Percentiles rank a stretch among this genome's conserved stretches.
phyloP scores from a whole-genome alignment of 805 yeast genomes.

The Pichia nanzhaoensis region DNA sequence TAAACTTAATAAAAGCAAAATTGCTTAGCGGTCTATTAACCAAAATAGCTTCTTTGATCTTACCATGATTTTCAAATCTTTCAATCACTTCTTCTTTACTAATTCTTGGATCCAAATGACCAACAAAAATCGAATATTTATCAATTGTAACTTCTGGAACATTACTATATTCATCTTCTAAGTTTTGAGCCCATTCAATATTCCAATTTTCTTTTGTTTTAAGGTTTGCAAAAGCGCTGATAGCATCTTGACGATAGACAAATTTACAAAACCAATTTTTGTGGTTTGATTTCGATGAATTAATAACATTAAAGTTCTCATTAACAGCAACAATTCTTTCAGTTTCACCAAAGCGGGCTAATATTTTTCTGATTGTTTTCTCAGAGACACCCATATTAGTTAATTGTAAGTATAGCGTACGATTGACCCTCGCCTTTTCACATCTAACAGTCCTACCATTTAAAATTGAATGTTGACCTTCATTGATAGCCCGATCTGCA shows the following conservation, averaged over 20 bases:
- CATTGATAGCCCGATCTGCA: constrained; percentile 57
- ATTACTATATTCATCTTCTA: constrained; percentile 41
- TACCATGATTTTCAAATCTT: constrained; percentile 65
- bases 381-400: constrained; percentile 23
- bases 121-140: constrained; percentile 68
- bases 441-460: constrained; percentile 77
- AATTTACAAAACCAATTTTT: constrained; percentile 66
- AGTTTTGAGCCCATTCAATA: constrained; percentile 84
- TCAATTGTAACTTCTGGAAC: constrained; percentile 47
- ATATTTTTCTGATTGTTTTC: constrained; percentile 31
- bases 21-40: constrained; percentile 44
- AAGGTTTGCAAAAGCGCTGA: constrained; percentile 69
- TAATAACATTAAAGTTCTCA: constrained; percentile 26
- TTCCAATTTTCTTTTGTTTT: constrained; percentile 47
- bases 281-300: constrained; percentile 12
- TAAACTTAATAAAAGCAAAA: constrained; percentile 70
- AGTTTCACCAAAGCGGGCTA: constrained; percentile 62
- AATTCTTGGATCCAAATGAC: constrained; percentile 54
- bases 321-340: constrained; percentile 52
- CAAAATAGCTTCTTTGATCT: constrained; percentile 48
- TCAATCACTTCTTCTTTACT: constrained; percentile 48
- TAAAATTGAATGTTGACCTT: constrained; percentile 62
- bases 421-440: constrained; percentile 86
- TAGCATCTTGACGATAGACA: constrained; percentile 81
- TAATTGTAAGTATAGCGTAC: constrained; percentile 63